Conservation (phyloP, 495 filamentous ascomycete genomes). For the Penicillium goetzii region DNA sequence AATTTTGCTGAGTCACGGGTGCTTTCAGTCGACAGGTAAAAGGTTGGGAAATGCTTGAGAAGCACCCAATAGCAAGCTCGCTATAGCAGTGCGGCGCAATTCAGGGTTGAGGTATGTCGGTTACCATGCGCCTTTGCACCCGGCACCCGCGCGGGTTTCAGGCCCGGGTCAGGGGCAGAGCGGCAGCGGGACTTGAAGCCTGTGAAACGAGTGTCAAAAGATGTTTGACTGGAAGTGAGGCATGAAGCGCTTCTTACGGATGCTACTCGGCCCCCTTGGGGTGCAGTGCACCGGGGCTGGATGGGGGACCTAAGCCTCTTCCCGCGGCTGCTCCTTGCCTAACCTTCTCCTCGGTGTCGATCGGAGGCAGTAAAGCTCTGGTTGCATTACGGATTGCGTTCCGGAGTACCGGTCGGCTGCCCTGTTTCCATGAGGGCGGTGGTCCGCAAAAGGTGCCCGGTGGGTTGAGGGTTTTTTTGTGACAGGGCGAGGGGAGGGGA, state of each 20-base stretch:
- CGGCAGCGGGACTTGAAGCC: neutral
- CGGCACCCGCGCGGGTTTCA: neutral
- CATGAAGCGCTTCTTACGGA: neutral
- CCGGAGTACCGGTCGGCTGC: neutral
- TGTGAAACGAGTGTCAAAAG: constrained; percentile 2
- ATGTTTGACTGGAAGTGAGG: constrained; percentile 1
- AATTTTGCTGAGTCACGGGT: neutral
- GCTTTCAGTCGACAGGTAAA: neutral
- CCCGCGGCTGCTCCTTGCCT: neutral
- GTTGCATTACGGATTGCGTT: neutral
- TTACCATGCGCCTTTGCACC: neutral
- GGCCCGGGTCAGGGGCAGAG: neutral
- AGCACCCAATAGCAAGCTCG: neutral
- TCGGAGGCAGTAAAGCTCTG: neutral
- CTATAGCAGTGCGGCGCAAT: neutral
- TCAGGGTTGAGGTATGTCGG: neutral
- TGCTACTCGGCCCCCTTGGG: neutral
- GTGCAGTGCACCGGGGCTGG: neutral
- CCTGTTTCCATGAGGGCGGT: neutral
- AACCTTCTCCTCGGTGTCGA: neutral
- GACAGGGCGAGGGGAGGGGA: neutral
- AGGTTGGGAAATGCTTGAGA: neutral
- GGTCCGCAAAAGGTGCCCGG: neutral
- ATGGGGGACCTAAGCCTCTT: neutral
- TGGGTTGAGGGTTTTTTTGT: neutral